Evolutionary conservation across 148 eudicot species (phyloP), one percentile per base, ranked within the genome.

Genomic region (Amaranthus hypochondriacus): DNA sequence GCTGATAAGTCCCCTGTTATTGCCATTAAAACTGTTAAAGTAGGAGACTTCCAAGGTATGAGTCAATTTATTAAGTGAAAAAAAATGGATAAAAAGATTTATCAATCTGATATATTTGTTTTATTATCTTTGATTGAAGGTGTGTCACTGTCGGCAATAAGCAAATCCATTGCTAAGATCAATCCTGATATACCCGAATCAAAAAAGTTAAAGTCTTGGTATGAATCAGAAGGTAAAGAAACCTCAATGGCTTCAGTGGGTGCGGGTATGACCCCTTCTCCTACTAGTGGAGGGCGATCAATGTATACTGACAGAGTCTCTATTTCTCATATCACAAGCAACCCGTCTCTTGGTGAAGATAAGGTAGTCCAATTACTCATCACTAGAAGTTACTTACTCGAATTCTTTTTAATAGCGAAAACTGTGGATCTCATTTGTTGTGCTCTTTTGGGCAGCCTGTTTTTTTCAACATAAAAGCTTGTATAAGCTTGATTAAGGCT

Each of bases 1-100:
- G 89, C 89, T 82, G 97, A 92, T 77, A 78, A 84, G 74, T 90
- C 92, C 70, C 99, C 99, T n/a, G 80, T 96, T 58, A 89, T 96
- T 75, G 99, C 99, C 70, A 90, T 96, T 4, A 96, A 96, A 79
- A 83, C 92, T 70, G 84, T 90, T 3, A 87, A 78, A 84, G 99
- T 96, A 75, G 92, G 96, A 62, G 99, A 92, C 51, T 92, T 89
- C 62, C 89, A 87, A 72, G 99, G 99, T 92, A 84, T 49, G 70
- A 4, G 15, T 67, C 47, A 28, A 2, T 43, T 2, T 9, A 1
- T 28, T 28, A 28, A 46, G 9, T 9, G 7, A 65, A n/a, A 14
- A 66, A 0, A 49, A 3, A 9, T 67, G 11, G 39, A 28, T 28
- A 28, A 28, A 28, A 28, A 28, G 39, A 28, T 28, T 28, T 0